Evolutionary conservation across 345 rosid species (phyloP).

Genomic region (Gossypium longicalyx): DNA sequence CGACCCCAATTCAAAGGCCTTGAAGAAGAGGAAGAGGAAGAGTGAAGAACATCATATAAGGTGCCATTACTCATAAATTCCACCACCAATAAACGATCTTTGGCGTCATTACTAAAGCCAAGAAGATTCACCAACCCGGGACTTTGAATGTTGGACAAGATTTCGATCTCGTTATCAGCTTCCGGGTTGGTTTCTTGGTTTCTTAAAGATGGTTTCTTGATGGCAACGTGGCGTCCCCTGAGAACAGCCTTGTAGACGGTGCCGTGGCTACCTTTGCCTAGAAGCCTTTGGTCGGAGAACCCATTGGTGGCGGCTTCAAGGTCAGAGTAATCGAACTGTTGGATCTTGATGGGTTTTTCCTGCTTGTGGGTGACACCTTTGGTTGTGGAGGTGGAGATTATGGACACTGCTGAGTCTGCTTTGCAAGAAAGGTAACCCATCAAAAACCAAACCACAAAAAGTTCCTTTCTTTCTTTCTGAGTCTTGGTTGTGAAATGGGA

Average conservation of each 20-base stretch:
- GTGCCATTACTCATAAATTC: constrained; percentile 95
- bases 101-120: constrained; percentile 69
- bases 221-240: constrained; percentile 83
- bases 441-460: background rate
- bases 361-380: constrained; percentile 25
- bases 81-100: constrained; percentile 75
- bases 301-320: constrained; percentile 93
- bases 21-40: constrained; percentile 44
- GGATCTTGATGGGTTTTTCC: constrained; percentile 67
- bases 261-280: constrained; percentile 98
- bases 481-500: background rate
- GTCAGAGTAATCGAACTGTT: constrained; percentile 74
- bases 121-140: constrained; percentile 86
- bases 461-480: background rate
- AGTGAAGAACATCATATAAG: constrained; percentile 81
- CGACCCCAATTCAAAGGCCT: constrained; percentile 71
- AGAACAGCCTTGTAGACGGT: constrained; percentile 85
- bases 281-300: constrained; percentile 66
- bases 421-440: constrained; percentile 23
- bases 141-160: constrained; percentile 80
- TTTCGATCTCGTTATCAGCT: constrained; percentile 91
- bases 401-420: constrained; percentile 20
- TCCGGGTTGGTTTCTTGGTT: constrained; percentile 58
- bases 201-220: constrained; percentile 67
- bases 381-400: constrained; percentile 25